Conservation (phyloP, 1,139 yeast genomes). For the Lodderomyces elongisporus region DNA sequence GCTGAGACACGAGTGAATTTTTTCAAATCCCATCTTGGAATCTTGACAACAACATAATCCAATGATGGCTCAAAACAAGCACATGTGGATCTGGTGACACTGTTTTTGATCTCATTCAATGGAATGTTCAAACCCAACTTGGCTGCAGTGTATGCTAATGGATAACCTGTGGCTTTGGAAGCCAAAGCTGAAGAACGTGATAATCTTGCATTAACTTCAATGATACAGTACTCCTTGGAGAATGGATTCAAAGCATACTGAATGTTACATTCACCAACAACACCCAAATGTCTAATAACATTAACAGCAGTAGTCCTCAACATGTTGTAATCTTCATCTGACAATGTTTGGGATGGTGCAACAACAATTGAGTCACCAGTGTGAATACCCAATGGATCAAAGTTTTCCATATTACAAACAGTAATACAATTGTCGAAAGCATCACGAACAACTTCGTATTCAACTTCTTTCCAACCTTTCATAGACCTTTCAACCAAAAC, state of each 20-base stretch:
- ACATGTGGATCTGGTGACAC: slow-evolving; percentile 91
- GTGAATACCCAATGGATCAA: slow-evolving; percentile 97
- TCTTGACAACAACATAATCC: slow-evolving; percentile 95
- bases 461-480: slow-evolving; percentile 99
- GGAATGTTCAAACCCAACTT: slow-evolving; percentile 93
- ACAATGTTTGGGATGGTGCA: slow-evolving; percentile 96
- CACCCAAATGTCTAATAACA: slow-evolving; percentile 96
- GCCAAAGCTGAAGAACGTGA: slow-evolving; percentile 98
- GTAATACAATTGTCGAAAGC: slow-evolving; percentile 97
- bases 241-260: slow-evolving; percentile 95
- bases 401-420: slow-evolving; percentile 99
- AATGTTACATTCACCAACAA: slow-evolving; percentile 98
- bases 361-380: slow-evolving; percentile 99
- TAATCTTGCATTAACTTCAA: slow-evolving; percentile 96
- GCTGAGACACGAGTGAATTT: slow-evolving; percentile 60
- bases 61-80: slow-evolving; percentile 98
- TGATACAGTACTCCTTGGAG: slow-evolving; percentile 92
- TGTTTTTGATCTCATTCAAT: slow-evolving; percentile 84
- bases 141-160: slow-evolving; percentile 97
- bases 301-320: slow-evolving; percentile 96
- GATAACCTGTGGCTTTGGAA: slow-evolving; percentile 98
- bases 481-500: slow-evolving; percentile 91
- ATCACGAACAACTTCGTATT: slow-evolving; percentile 98
- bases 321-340: slow-evolving; percentile 98
- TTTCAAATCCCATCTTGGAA: slow-evolving; percentile 98